These are phyloP conservation scores for Corchorus capsularis DNA, from an alignment of 345 rosid species.

Conservation along the genomic window DNA sequence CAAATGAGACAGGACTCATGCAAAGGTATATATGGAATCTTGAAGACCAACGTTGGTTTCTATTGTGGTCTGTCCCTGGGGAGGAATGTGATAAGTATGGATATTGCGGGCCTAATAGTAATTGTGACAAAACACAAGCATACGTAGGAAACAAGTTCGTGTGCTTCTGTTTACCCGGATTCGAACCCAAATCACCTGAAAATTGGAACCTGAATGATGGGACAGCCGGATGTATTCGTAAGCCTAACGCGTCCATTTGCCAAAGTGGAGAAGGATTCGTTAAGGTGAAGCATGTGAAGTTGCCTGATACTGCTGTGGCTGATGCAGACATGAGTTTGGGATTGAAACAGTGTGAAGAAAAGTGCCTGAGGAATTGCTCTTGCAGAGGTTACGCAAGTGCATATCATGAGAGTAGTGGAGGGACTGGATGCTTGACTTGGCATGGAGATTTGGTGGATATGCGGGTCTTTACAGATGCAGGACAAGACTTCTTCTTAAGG, in stretches of 20 bases:
- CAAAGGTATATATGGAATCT: slow-evolving; percentile 54
- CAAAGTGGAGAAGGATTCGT: slow-evolving; percentile 52
- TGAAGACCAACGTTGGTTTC: slow-evolving; percentile 44
- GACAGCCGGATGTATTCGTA: slow-evolving; percentile 53
- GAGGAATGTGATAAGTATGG: slow-evolving; percentile 63
- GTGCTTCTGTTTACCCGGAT: slow-evolving; percentile 67
- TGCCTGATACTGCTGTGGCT: slow-evolving; percentile 49
- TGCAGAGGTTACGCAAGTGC: too few relatives aligned
- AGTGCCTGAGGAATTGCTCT: background rate
- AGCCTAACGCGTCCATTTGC: slow-evolving; percentile 19
- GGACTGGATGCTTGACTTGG: too few relatives aligned
- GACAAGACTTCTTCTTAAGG: slow-evolving; percentile 24
- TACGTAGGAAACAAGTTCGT: slow-evolving; percentile 23
- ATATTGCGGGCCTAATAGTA: slow-evolving; percentile 55
- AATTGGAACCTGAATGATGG: slow-evolving; percentile 58
- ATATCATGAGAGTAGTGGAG: too few relatives aligned
- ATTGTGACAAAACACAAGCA: slow-evolving; percentile 35
- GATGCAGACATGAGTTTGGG: slow-evolving; percentile 42
- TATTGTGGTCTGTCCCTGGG: slow-evolving; percentile 42
- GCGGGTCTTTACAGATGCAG: too few relatives aligned
- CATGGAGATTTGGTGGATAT: too few relatives aligned
- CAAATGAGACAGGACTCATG: slow-evolving; percentile 46
- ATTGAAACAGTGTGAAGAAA: slow-evolving; percentile 36
- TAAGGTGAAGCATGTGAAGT: slow-evolving; percentile 40
- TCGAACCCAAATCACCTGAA: slow-evolving; percentile 45